Percentiles rank a stretch among this genome's conserved stretches.
These are phyloP conservation scores for Geranomyces michiganensis DNA, from an alignment of 192 early-diverging fungal species.

Conservation along the genomic window DNA sequence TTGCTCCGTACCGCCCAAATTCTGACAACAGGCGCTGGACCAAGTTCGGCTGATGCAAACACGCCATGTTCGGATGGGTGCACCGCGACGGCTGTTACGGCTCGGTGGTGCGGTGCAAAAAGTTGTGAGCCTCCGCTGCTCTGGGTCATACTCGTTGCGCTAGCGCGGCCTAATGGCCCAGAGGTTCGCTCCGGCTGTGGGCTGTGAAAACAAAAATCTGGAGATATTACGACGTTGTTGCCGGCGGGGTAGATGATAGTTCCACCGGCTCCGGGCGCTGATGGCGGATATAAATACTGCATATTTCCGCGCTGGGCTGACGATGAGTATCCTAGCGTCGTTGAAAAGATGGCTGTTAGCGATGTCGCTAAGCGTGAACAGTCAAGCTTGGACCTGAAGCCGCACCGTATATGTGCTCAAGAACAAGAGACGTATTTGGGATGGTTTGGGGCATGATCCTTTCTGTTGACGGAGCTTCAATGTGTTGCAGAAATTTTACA, in stretches of 20 bases:
- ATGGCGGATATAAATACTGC: slow-evolving; percentile 25
- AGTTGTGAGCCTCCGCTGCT: background rate
- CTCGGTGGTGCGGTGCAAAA: slow-evolving; percentile 7
- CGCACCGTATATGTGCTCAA: slow-evolving; percentile 36
- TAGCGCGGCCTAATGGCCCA: background rate
- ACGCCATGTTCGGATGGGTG: slow-evolving; percentile 25
- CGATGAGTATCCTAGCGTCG: slow-evolving; percentile 25
- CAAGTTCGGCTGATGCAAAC: slow-evolving; percentile 22
- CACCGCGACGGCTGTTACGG: slow-evolving; percentile 24
- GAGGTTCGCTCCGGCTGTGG: background rate
- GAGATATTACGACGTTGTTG: slow-evolving; percentile 22
- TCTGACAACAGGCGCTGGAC: background rate
- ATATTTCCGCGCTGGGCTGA: slow-evolving; percentile 20
- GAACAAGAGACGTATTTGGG: slow-evolving; percentile 8
- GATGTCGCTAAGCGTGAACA: background rate
- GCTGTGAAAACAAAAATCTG: background rate
- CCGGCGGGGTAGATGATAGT: slow-evolving; percentile 27
- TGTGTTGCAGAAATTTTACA: slow-evolving; percentile 20
- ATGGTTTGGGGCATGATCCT: background rate
- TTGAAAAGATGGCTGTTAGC: background rate
- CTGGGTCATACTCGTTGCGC: background rate
- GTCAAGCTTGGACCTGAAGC: no score
- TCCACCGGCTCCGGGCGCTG: background rate
- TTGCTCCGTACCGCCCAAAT: slow-evolving; percentile 16
- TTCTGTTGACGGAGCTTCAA: slow-evolving; percentile 13